These are phyloP conservation scores for Nakazawaea siamensis DNA, from an alignment of 805 yeast species.

Conservation along the genomic window DNA sequence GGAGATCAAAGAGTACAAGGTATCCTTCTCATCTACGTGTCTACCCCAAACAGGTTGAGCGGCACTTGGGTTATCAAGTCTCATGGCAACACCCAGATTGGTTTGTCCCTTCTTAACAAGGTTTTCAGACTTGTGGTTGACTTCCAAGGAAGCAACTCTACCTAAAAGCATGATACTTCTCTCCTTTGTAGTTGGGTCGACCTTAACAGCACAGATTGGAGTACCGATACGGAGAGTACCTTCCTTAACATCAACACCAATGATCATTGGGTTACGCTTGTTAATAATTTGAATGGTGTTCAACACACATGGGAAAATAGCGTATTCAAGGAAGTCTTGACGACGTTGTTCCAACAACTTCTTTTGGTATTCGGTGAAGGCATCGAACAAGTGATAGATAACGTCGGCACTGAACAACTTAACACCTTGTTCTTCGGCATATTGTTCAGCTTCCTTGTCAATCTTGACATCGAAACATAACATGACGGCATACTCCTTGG, in stretches of 20 bases:
- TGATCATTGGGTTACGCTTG: conserved; percentile 98
- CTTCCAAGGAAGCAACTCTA: conserved; percentile 87
- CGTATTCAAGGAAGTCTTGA: conserved; percentile 78
- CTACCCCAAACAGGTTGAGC: conserved; percentile 99
- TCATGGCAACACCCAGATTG: conserved; percentile 96
- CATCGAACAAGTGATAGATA: conserved; percentile 93
- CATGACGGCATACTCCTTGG: conserved; percentile 95
- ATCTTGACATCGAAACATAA: conserved; percentile 95
- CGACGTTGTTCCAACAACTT: conserved; percentile 85
- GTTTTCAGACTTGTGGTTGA: conserved; percentile 80
- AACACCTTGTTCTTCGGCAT: conserved; percentile 88
- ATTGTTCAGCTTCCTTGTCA: conserved; percentile 97
- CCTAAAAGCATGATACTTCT: conserved; percentile 70
- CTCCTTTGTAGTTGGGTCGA: conserved; percentile 78
- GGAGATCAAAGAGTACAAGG: conserved; percentile 79
- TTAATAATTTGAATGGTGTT: conserved; percentile 93
- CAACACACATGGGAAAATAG: conserved; percentile 92
- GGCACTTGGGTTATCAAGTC: conserved; percentile 86
- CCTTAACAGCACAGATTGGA: conserved; percentile 89
- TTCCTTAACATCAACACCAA: conserved; percentile 95
- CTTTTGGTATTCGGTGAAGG: conserved; percentile 86
- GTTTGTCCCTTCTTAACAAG: conserved; percentile 91
- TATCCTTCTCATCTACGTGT: conserved; percentile 92
- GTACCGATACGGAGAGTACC: conserved; percentile 89
- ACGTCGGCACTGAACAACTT: conserved; percentile 93